These are phyloP conservation scores for Amauroascus niger DNA, from an alignment of 2,329 filamentous ascomycete species.

Conservation along the genomic window DNA sequence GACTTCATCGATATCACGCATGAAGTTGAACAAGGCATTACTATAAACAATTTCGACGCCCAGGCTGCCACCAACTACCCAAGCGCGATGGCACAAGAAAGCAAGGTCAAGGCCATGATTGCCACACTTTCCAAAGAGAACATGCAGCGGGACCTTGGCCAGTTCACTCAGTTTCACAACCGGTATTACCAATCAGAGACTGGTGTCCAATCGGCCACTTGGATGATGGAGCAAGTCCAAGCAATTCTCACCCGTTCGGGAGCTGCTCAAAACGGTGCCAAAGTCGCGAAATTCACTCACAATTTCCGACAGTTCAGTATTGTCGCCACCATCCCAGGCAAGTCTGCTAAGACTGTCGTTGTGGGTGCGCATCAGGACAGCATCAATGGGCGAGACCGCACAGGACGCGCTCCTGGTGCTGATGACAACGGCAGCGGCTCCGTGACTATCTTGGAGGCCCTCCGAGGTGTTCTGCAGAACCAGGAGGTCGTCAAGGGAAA, in stretches of 20 bases:
- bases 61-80: conserved; percentile 52
- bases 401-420: conserved; percentile 80
- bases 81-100: conserved; percentile 53
- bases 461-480: conserved; percentile 69
- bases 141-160: conserved; percentile 69
- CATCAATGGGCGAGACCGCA: conserved; percentile 82
- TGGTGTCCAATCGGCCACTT: conserved; percentile 71
- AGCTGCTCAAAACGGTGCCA: conserved; percentile 52
- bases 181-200: conserved; percentile 51
- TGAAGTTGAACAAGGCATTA: conserved; percentile 38
- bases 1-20: conserved; percentile 95
- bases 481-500: conserved; percentile 60
- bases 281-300: conserved; percentile 65
- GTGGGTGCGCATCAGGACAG: conserved; percentile 91
- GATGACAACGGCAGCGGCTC: conserved; percentile 91
- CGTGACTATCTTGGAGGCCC: conserved; percentile 86
- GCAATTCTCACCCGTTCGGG: conserved; percentile 61
- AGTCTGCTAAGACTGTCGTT: conserved; percentile 72
- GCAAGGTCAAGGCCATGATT: conserved; percentile 58
- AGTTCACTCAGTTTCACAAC: conserved; percentile 51
- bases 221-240: conserved; percentile 69
- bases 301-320: conserved; percentile 83
- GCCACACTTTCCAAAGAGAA: conserved; percentile 61
- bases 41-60: conserved; percentile 19
- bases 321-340: conserved; percentile 82